phyloP scores from a whole-genome alignment of 345 rosid species.

The Gossypium turneri region DNA sequence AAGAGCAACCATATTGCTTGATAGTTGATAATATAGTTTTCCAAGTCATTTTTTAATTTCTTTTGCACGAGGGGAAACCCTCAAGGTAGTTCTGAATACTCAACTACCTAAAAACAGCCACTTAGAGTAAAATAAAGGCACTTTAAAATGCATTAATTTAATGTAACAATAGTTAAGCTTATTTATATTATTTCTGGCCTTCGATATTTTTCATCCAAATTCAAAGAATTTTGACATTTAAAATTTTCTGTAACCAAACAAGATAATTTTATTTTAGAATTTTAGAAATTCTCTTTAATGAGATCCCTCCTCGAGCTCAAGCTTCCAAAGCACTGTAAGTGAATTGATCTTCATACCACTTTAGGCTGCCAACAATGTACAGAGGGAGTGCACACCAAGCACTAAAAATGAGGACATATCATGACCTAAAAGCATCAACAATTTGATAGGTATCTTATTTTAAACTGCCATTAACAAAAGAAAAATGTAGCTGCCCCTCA shows the following conservation, averaged over 20 bases:
- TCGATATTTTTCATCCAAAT: not conserved
- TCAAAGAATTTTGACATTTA: not conserved
- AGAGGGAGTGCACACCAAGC: too few relatives aligned
- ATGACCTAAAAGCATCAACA: not conserved
- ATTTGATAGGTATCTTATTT: not conserved
- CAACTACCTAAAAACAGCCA: not conserved
- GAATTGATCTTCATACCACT: too few relatives aligned
- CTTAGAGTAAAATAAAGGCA: slow-evolving; percentile 1
- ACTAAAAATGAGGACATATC: too few relatives aligned
- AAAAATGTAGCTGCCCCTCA: not conserved
- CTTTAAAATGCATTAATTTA: not conserved
- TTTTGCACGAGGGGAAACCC: not conserved
- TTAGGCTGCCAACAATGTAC: too few relatives aligned
- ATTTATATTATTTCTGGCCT: not conserved
- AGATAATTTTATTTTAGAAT: not conserved
- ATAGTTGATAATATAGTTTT: not conserved
- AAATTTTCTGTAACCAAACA: not conserved
- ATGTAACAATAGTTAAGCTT: not conserved
- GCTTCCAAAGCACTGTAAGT: too few relatives aligned
- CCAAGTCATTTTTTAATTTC: not conserved
- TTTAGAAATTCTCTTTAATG: too few relatives aligned
- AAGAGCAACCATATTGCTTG: not conserved
- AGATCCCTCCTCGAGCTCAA: too few relatives aligned
- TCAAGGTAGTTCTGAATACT: not conserved
- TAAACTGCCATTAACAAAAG: not conserved